Evolutionary conservation across 169 alveolate genomes (phyloP).

Genomic region (Cryptosporidium ubiquitum): DNA sequence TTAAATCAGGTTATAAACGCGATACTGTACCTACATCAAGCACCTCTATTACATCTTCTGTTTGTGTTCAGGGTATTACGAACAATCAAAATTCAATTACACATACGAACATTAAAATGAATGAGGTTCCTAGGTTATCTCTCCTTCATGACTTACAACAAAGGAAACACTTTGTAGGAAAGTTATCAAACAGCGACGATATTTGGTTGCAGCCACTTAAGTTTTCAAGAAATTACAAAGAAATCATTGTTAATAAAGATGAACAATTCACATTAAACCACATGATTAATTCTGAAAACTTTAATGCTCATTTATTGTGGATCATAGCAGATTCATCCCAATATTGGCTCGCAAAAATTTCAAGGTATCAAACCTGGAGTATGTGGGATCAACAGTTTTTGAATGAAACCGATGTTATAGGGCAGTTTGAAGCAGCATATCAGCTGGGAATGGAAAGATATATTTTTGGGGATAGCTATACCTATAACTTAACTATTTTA

Average conservation of each 20-base stretch:
- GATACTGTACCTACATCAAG: neutral
- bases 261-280: neutral
- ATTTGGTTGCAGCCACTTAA: slow-evolving; percentile 17
- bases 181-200: slow-evolving; percentile 47
- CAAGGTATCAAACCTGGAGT: slow-evolving; percentile 72
- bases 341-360: slow-evolving; percentile 65
- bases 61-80: neutral
- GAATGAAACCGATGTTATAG: slow-evolving; percentile 55
- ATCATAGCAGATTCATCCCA: slow-evolving; percentile 27
- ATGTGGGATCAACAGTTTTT: slow-evolving; percentile 74
- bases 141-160: slow-evolving; percentile 59
- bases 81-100: slow-evolving; percentile 10
- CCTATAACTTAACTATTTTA: neutral
- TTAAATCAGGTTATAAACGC: slow-evolving; percentile 14
- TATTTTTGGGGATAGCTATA: neutral
- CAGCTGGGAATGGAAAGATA: slow-evolving; percentile 55
- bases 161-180: slow-evolving; percentile 56
- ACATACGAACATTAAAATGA: neutral
- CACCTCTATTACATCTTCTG: neutral
- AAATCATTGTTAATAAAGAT: neutral
- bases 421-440: slow-evolving; percentile 54
- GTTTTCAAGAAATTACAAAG: neutral
- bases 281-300: neutral
- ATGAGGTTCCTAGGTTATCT: slow-evolving; percentile 58
- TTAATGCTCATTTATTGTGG: slow-evolving; percentile 31